phyloP scores from a whole-genome alignment of 169 alveolate species.

The Eimeria tenella region DNA sequence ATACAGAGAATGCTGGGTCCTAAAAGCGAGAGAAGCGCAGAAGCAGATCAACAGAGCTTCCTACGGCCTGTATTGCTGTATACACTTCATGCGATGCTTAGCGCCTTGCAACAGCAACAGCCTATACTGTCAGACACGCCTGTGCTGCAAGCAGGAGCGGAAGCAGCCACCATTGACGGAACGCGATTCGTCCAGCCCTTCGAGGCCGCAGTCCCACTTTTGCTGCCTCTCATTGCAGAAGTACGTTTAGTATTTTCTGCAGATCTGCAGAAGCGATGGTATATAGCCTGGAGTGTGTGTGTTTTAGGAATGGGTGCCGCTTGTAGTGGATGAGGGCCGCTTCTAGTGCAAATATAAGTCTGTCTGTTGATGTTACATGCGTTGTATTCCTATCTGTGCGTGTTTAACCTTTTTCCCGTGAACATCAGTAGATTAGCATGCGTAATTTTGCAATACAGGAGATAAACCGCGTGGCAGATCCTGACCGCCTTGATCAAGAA shows the following conservation, averaged over 20 bases:
- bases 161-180: neutral
- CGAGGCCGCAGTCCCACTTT: constrained; percentile 59
- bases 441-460: constrained; percentile 21
- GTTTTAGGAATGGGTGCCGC: too few relatives aligned
- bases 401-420: too few relatives aligned
- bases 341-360: too few relatives aligned
- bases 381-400: too few relatives aligned
- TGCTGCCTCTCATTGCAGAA: constrained; percentile 74
- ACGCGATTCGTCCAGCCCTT: constrained; percentile 29
- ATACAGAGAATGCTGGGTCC: constrained; percentile 9
- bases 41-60: constrained; percentile 55
- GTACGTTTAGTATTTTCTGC: neutral
- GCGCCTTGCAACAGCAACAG: constrained; percentile 29
- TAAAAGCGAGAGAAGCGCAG: constrained; percentile 63
- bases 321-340: too few relatives aligned
- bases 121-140: neutral
- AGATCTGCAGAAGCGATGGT: too few relatives aligned
- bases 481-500: constrained; percentile 61
- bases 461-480: constrained; percentile 64
- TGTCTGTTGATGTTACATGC: too few relatives aligned
- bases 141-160: neutral
- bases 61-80: constrained; percentile 66
- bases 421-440: neutral
- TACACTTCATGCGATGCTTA: constrained; percentile 76
- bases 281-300: too few relatives aligned